A percentile compares a stretch with the other conserved stretches of the same genome.
Conservation (phyloP, 371 early-diverging fungal genomes). For the Amoeboradix gromovi region DNA sequence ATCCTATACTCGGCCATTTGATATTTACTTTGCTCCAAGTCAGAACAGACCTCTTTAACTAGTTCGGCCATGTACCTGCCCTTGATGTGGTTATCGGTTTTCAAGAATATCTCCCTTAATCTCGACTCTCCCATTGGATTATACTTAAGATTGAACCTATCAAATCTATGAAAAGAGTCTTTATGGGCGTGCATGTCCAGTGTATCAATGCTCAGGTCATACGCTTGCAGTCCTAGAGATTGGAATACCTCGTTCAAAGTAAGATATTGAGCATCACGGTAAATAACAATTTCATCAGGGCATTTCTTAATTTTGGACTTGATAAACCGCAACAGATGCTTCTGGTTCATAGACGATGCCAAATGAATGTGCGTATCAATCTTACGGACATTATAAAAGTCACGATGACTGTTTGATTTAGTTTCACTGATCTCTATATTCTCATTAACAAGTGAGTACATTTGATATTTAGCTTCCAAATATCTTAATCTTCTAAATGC, state of each 20-base stretch:
- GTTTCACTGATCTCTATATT: conserved; percentile 77
- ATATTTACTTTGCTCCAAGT: conserved; percentile 52
- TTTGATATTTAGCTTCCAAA: conserved; percentile 74
- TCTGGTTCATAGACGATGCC: conserved; percentile 90
- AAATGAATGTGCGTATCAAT: conserved; percentile 96
- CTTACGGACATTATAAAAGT: conserved; percentile 94
- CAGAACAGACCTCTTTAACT: conserved; percentile 75
- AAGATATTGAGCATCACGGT: conserved; percentile 15
- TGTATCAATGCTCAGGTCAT: conserved; percentile 83
- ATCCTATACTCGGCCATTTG: conserved; percentile 24
- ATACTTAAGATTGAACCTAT: conserved; percentile 92
- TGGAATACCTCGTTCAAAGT: conserved; percentile 47
- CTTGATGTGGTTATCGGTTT: conserved; percentile 75
- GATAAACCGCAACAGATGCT: conserved; percentile 86
- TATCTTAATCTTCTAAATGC: conserved; percentile 72
- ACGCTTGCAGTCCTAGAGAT: conserved; percentile 71
- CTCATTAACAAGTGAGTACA: conserved; percentile 68
- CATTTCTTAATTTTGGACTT: conserved; percentile 68
- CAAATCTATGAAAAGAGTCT: conserved; percentile 56
- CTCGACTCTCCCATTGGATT: conserved; percentile 52
- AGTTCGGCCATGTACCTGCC: conserved; percentile 81
- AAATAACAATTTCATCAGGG: conserved; percentile 27
- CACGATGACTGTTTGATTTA: conserved; percentile 55
- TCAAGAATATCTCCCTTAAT: conserved; percentile 60
- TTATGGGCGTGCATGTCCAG: conserved; percentile 75